These are phyloP conservation scores for Micromonas pusilla DNA, from an alignment of 139 green algal genomes.

Conservation along the genomic window DNA sequence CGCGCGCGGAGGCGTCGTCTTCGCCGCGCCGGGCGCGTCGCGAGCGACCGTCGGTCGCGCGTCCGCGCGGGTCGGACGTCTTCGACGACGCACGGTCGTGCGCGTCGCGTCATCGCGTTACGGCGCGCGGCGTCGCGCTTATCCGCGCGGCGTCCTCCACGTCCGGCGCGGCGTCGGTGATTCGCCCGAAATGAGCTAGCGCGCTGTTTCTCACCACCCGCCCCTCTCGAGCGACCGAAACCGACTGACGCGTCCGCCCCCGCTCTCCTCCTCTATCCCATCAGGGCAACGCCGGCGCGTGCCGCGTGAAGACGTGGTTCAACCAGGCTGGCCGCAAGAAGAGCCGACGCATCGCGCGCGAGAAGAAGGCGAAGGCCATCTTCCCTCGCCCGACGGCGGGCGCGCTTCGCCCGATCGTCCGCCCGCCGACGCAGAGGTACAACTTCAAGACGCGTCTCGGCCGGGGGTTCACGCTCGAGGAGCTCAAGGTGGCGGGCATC, in stretches of 20 bases:
- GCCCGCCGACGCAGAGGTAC: conserved; percentile 86
- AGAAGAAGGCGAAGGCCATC: conserved; percentile 76
- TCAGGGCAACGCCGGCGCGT: neutral
- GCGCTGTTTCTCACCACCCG: too few species aligned
- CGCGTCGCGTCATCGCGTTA: too few species aligned
- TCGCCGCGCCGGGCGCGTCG: too few species aligned
- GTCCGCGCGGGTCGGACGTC: too few species aligned
- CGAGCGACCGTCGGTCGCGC: too few species aligned
- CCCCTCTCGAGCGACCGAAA: too few species aligned
- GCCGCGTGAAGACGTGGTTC: conserved; percentile 91
- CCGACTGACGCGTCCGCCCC: neutral
- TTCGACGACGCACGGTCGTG: too few species aligned
- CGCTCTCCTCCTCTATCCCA: neutral
- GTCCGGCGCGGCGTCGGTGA: too few species aligned
- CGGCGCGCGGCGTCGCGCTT: too few species aligned
- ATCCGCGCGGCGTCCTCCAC: too few species aligned
- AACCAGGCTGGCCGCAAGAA: conserved; percentile 96
- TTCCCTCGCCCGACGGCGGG: conserved; percentile 90
- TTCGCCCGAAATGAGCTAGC: too few species aligned
- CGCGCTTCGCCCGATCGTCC: conserved; percentile 80
- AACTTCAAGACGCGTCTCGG: conserved; percentile 88
- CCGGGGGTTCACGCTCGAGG: conserved; percentile 91
- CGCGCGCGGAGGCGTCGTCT: too few species aligned
- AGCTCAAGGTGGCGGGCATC: conserved; percentile 98
- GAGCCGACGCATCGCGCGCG: conserved; percentile 69